Conservation (phyloP, 2,329 filamentous ascomycete genomes). For the Chrysosporium keratinophilum region DNA sequence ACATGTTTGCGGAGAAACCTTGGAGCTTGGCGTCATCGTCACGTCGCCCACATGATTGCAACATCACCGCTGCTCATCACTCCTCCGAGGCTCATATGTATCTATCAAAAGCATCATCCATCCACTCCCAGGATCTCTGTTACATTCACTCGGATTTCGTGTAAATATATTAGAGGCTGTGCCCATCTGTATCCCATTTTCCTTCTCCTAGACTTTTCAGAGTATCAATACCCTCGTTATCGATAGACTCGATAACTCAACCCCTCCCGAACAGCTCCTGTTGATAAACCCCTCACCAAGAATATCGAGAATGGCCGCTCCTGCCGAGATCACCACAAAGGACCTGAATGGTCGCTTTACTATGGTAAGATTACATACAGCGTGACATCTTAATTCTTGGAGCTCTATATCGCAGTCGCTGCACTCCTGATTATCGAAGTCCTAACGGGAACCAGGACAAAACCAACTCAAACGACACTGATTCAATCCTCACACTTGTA, state of each 20-base stretch:
- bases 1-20: background rate
- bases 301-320: constrained; percentile 54
- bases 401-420: background rate
- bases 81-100: constrained; percentile 4
- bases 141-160: background rate
- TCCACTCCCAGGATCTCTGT: background rate
- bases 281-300: background rate
- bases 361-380: constrained; percentile 46
- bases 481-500: constrained; percentile 56
- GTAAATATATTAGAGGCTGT: background rate
- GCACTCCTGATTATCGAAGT: constrained; percentile 1
- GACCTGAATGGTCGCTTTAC: constrained; percentile 60
- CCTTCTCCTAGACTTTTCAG: too few relatives aligned
- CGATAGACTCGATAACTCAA: background rate
- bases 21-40: background rate
- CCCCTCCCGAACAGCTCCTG: background rate
- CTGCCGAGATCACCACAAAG: constrained; percentile 53
- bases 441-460: constrained; percentile 52
- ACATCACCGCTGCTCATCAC: background rate
- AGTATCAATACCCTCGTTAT: background rate
- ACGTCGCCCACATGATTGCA: constrained; percentile 1
- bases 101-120: background rate
- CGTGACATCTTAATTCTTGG: background rate
- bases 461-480: constrained; percentile 56
- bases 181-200: too few relatives aligned